Evolutionary conservation across 495 filamentous ascomycete species (phyloP), one percentile per base, ranked within the genome.

Genomic region (Acidomyces sp.): DNA sequence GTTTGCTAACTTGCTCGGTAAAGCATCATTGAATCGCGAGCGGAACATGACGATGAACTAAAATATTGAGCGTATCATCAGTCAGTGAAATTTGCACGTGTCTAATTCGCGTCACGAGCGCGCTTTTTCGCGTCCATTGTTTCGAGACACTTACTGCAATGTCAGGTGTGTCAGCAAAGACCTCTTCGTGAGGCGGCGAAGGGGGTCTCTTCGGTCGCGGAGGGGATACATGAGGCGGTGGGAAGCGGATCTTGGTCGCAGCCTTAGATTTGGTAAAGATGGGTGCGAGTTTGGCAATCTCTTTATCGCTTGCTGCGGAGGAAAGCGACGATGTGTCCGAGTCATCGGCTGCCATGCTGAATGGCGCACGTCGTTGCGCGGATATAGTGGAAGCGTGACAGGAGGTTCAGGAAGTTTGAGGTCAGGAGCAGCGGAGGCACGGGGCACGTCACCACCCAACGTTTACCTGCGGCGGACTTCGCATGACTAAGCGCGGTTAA

Each of bases 1-100:
- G 55, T 95, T 82, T 39, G 80, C 68, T 6, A 92, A 64, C 27
- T 82, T 85, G 56, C 85, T 84, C 23, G 85, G 80, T 46, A 97
- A 86, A 43, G 73, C 79, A 29, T 93, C 85, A 58, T 70, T 77
- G 58, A 96, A 96, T 54, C 90, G 82, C 61, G 83, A 77, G 57
- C 88, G 80, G 61, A 94, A 97, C 84, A 86, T 94, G 50, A 94
- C 83, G 60, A 97, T 84, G 61, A 97, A 93, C 87, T 95, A 61
- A 28, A 37, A 41, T 15, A 23, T 18, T 22, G 9, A 7, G 5
- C 23, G 6, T 11, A 41, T 32, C 26, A 33, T 31, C 27, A 46
- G 35, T 34, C 16, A 38, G 16, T 11, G 16, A 9, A 11, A 9
- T 54, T 51, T 59, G 38, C 57, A 50, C 20, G 17, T n/a, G n/a